Conservation (phyloP, 2,329 filamentous ascomycete genomes). For the Arthrinium phaeospermum region DNA sequence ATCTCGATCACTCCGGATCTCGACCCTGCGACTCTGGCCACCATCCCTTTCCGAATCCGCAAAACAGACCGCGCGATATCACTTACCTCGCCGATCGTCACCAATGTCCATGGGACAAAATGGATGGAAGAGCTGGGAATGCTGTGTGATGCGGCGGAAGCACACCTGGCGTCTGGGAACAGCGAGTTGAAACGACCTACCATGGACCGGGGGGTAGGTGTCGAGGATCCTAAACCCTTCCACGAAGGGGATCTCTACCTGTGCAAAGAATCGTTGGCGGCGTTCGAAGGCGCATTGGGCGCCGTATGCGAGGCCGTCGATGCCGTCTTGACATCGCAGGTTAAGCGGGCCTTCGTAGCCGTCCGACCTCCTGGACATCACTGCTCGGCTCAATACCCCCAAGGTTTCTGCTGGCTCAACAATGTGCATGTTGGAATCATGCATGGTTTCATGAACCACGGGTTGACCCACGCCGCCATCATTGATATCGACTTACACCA, state of each 20-base stretch:
- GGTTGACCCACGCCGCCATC: slow-evolving; percentile 90
- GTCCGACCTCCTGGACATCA: slow-evolving; percentile 95
- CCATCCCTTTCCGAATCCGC: slow-evolving; percentile 80
- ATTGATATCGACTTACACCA: slow-evolving; percentile 93
- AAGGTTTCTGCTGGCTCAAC: slow-evolving; percentile 98
- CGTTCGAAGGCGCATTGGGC: slow-evolving; percentile 89
- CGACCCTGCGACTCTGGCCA: slow-evolving; percentile 58
- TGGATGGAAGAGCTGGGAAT: slow-evolving; percentile 93
- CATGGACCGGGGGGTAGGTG: slow-evolving; percentile 57
- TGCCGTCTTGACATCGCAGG: slow-evolving; percentile 71
- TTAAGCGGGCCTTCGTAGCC: slow-evolving; percentile 85
- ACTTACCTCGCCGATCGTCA: slow-evolving; percentile 77
- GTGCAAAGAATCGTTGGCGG: slow-evolving; percentile 82
- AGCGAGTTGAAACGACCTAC: slow-evolving; percentile 73
- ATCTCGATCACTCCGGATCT: slow-evolving; percentile 70
- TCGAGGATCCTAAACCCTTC: slow-evolving; percentile 60
- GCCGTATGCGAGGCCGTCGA: slow-evolving; percentile 95
- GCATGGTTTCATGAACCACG: slow-evolving; percentile 82
- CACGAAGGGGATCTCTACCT: slow-evolving; percentile 93
- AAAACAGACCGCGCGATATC: slow-evolving; percentile 77
- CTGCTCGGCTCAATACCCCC: slow-evolving; percentile 86
- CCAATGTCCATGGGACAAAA: slow-evolving; percentile 85
- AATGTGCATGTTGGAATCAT: slow-evolving; percentile 98
- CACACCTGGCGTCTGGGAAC: slow-evolving; percentile 78
- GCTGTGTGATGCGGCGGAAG: slow-evolving; percentile 83